A percentile compares a stretch with the other conserved stretches of the same genome.
Conservation (phyloP, 1,284 basidiomycete genomes). For the Rhodofomes roseus region DNA sequence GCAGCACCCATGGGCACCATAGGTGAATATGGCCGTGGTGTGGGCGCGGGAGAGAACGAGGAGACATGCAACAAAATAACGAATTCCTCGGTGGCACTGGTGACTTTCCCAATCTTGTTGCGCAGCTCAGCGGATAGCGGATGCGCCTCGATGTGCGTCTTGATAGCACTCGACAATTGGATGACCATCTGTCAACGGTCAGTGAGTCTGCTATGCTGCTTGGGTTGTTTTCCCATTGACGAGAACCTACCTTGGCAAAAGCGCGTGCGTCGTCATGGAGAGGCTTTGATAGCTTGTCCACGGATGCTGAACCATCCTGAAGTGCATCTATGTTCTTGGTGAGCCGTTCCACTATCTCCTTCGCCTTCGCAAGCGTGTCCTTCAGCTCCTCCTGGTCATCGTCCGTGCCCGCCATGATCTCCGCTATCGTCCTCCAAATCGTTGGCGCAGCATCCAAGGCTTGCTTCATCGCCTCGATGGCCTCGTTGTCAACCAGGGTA, state of each 20-base stretch:
- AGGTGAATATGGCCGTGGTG: constrained; percentile 58
- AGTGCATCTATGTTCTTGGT: constrained; percentile 49
- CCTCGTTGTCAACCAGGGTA: constrained; percentile 64
- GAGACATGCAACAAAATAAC: constrained; percentile 76
- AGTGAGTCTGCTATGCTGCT: constrained; percentile 3
- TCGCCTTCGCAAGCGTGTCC: constrained; percentile 52
- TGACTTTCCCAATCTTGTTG: constrained; percentile 65
- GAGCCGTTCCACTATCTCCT: constrained; percentile 53
- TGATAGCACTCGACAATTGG: constrained; percentile 63
- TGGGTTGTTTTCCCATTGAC: neutral
- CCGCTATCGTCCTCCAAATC: constrained; percentile 71
- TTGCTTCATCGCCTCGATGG: constrained; percentile 61
- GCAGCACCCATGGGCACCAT: constrained; percentile 30
- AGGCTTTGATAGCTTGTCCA: constrained; percentile 44
- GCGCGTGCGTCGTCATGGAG: constrained; percentile 68
- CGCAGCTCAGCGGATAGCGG: constrained; percentile 56
- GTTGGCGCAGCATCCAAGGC: constrained; percentile 68
- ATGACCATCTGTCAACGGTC: constrained; percentile 52
- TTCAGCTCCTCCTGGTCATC: constrained; percentile 34
- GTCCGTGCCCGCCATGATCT: constrained; percentile 36
- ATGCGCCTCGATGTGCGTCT: constrained; percentile 51
- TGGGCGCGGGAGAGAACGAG: constrained; percentile 61
- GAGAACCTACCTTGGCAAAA: constrained; percentile 62
- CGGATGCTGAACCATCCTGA: constrained; percentile 39
- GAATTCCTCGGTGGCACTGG: constrained; percentile 75